Conservation (phyloP, 495 filamentous ascomycete genomes). For the Tuber magnatum region DNA sequence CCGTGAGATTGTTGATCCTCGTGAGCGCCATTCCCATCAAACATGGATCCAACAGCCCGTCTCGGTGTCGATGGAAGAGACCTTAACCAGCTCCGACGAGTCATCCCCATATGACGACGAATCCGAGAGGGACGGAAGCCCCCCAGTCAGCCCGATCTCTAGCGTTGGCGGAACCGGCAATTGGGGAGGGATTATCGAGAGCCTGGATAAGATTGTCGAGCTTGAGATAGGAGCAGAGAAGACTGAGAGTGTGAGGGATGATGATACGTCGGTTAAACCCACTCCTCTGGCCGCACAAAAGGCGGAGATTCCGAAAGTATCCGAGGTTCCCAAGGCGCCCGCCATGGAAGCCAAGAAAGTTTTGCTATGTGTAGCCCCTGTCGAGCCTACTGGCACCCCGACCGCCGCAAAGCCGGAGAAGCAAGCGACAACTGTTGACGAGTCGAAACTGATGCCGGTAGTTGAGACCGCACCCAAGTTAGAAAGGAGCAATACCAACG, state of each 20-base stretch:
- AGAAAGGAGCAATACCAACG: conserved; percentile 2
- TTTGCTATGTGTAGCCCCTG: not conserved
- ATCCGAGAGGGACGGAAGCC: conserved; percentile 21
- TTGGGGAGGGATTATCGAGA: conserved; percentile 21
- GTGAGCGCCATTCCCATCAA: conserved; percentile 15
- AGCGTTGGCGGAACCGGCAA: conserved; percentile 29
- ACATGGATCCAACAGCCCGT: conserved; percentile 31
- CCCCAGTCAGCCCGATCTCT: conserved; percentile 29
- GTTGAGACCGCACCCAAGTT: conserved; percentile 13
- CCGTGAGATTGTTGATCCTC: conserved; percentile 30
- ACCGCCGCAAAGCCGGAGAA: conserved; percentile 5
- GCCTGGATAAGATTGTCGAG: conserved; percentile 28
- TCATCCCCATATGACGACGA: conserved; percentile 30
- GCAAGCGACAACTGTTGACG: conserved; percentile 4
- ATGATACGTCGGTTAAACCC: conserved; percentile 5
- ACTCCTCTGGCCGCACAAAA: conserved; percentile 5
- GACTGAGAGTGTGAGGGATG: conserved; percentile 9
- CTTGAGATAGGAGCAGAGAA: conserved; percentile 16
- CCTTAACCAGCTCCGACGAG: conserved; percentile 32
- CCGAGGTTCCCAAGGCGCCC: not conserved
- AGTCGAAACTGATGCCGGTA: not conserved
- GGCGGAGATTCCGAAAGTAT: conserved; percentile 8
- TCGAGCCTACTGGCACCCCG: conserved; percentile 7
- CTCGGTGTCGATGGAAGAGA: conserved; percentile 23
- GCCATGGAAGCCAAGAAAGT: not conserved